phyloP scores from a whole-genome alignment of 805 yeast genomes.

The Cyberlindnera mrakii region DNA sequence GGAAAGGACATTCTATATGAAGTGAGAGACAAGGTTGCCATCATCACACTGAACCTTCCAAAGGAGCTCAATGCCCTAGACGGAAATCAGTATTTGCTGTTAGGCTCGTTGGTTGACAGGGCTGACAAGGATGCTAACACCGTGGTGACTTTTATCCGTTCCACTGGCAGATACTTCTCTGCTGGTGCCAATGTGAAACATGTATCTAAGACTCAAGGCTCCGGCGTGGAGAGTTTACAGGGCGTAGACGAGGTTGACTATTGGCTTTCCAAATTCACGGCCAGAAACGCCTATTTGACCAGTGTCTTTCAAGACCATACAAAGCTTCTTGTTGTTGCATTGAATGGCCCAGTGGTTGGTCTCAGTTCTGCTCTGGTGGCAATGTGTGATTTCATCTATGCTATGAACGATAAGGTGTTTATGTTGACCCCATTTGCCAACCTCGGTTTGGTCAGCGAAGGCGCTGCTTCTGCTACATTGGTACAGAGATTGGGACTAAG shows the following conservation, averaged over 20 bases:
- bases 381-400: conserved; percentile 72
- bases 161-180: conserved; percentile 71
- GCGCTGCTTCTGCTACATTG: conserved; percentile 65
- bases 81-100: conserved; percentile 53
- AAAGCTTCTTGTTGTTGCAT: conserved; percentile 63
- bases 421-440: conserved; percentile 74
- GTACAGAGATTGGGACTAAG: conserved; percentile 68
- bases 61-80: conserved; percentile 59
- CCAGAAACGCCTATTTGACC: conserved; percentile 67
- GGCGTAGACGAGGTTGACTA: conserved; percentile 28
- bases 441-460: conserved; percentile 80
- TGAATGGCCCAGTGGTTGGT: conserved; percentile 88
- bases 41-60: conserved; percentile 65
- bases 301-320: conserved; percentile 62
- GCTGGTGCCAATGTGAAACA: conserved; percentile 75
- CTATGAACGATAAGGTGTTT: conserved; percentile 49
- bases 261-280: conserved; percentile 56
- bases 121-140: conserved; percentile 63
- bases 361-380: conserved; percentile 67
- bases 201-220: conserved; percentile 9
- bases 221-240: conserved; percentile 7
- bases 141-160: conserved; percentile 56
- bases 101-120: conserved; percentile 51
- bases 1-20: conserved; percentile 26
- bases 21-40: conserved; percentile 39